A percentile compares a stretch with the other conserved stretches of the same genome.
Conservation (phyloP, 345 rosid species). For the Linum trigynum region DNA sequence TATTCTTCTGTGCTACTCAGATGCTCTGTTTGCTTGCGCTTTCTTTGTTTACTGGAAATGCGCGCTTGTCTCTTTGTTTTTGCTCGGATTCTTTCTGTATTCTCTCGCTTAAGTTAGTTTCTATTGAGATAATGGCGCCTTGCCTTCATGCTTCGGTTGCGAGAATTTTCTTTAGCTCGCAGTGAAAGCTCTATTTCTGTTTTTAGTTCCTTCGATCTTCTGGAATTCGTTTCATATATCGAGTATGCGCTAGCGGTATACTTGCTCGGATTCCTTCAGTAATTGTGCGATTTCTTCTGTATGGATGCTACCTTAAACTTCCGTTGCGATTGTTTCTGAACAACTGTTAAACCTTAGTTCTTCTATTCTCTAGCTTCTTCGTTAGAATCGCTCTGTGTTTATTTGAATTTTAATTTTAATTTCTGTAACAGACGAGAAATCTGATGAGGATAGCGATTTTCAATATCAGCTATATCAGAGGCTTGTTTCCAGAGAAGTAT, state of each 20-base stretch:
- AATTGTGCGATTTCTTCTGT: no score
- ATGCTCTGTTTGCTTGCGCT: neutral
- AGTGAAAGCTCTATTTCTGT: no score
- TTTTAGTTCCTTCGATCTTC: no score
- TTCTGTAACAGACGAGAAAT: constrained; percentile 59
- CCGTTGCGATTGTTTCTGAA: neutral
- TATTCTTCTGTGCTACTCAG: neutral
- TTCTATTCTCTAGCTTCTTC: neutral
- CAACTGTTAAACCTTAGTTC: neutral
- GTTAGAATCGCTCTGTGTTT: neutral
- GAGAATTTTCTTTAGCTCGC: no score
- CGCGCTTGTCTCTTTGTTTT: no score
- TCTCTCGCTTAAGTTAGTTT: neutral
- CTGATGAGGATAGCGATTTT: constrained; percentile 89
- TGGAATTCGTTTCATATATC: no score
- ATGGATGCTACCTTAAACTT: no score
- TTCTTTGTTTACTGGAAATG: neutral
- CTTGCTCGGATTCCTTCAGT: no score
- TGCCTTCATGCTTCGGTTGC: no score
- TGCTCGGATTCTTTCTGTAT: no score
- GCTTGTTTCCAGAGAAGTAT: constrained; percentile 91
- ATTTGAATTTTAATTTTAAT: neutral
- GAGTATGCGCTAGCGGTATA: no score
- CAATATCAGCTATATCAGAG: constrained; percentile 94
- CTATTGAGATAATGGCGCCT: neutral